A percentile compares a stretch with the other conserved stretches of the same genome.
phyloP scores from a whole-genome alignment of 192 early-diverging fungal species.

The Mortierella claussenii region DNA sequence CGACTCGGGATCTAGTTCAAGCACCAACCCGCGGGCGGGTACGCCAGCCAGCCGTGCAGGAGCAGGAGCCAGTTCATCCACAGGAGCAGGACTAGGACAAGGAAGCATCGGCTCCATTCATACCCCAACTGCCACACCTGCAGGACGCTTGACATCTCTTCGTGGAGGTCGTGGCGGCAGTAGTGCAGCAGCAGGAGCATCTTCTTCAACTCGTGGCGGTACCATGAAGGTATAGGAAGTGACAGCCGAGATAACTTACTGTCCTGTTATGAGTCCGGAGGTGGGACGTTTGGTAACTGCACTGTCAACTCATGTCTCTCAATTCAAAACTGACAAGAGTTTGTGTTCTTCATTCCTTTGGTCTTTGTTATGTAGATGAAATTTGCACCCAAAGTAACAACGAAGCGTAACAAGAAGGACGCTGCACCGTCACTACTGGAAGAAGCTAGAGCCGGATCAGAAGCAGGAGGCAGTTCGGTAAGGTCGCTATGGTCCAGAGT shows the following conservation, averaged over 20 bases:
- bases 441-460: conserved; percentile 43
- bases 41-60: not conserved
- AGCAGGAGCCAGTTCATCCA: not conserved
- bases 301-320: not conserved
- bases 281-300: not conserved
- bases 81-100: conserved; percentile 8
- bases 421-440: conserved; percentile 49
- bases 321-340: not conserved
- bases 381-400: conserved; percentile 67
- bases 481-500: too few relatives aligned
- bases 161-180: conserved; percentile 44
- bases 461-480: conserved; percentile 19
- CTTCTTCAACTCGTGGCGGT: conserved; percentile 50
- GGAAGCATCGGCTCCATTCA: conserved; percentile 50
- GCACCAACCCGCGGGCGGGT: conserved; percentile 10
- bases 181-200: conserved; percentile 3
- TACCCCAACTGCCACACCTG: conserved; percentile 31
- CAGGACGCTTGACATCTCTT: conserved; percentile 41
- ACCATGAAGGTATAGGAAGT: conserved; percentile 50
- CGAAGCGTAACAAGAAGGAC: conserved; percentile 67
- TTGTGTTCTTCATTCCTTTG: not conserved
- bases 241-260: not conserved
- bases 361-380: conserved; percentile 57
- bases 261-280: not conserved
- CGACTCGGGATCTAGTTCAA: conserved; percentile 32